Base-by-base conservation (phyloP, 2,329 filamentous ascomycete genomes). In the Microsporum audouinii region DNA sequence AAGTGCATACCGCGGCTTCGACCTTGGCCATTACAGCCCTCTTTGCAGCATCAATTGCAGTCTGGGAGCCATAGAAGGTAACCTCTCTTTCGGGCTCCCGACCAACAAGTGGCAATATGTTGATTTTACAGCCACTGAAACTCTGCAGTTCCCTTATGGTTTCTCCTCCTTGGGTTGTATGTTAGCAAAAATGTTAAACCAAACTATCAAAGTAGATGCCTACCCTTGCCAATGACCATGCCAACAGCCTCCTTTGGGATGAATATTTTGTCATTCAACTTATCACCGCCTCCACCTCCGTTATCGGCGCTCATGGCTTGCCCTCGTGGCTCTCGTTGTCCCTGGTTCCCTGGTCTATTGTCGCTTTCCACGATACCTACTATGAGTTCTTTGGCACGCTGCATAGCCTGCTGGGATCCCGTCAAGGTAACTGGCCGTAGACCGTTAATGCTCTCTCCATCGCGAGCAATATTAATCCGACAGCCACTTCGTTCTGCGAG, bases 281-380 rank as follows among this genome's bases (percentile, higher is more conserved):
- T 92, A 38, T 70, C 69, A 31, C 62, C 60, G 14, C 45, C 23
- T 47, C 61, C 61, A 38, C 65, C 68, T 33, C 68, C 66, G 4
- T 23, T 57, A 12, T 68, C 62, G 58, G 68, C 65, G 39, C 71
- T 79, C 63, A 82, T 82, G 45, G 58, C 31, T 34, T 59, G 57
- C 29, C 51, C 58, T 67, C 64, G 66, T 56, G 36, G 58, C 36
- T 66, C 33, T 68, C 72, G 57, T 17, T 58, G 17, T 3, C 60
- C 60, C 33, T 62, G 60, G 23, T 59, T 51, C 45, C 47, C 49
- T 53, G 64, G 63, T 69, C 72, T 66, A 64, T 85, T 91, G 73
- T 96, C 91, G 74, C 89, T 95, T 67, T 96, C 91, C 59, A 96
- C 91, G 71, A 96, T 95, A 71, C 96, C 90, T 77, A 95, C 85